Evolutionary conservation across 768 basidiomycete genomes (phyloP), one percentile per base, ranked within the genome.

Genomic region (Leccinum variicolor): DNA sequence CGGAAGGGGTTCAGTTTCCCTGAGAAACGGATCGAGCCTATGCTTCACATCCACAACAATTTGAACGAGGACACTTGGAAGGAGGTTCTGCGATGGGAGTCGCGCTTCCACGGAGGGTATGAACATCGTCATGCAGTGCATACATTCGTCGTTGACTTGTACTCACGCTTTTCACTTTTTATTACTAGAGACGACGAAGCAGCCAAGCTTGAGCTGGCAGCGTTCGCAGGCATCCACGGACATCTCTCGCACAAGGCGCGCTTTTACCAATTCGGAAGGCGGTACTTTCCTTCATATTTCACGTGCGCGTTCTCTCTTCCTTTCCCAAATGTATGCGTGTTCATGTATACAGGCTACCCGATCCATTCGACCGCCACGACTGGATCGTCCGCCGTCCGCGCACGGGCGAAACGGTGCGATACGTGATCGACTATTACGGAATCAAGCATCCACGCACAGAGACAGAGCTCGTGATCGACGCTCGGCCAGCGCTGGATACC

Each of bases 341-440:
- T 33, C 26, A 9, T 17, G 17, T 5, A n/a, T 41, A n/a, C 21
- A 62, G 60, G 15, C 34, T 57, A 17, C 60, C 61, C 3, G 61
- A 53, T 41, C 60, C 54, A 5, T 62, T 62, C 4, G 60, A 62
- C 50, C 55, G 60, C 39, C 60, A 62, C 4, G 61, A 62, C 46
- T 58, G 60, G 61, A 62, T 62, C 19, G 29, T 62, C 28, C 55
- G 55, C 15, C 61, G 54, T 47, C 55, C 55, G 6, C 28, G 52
- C 17, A 41, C 48, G 39, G 52, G 60, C 4, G 39, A 29, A 50
- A 43, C 19, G n/a, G 23, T 26, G 3, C 46, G 59, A 28, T 61
- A 61, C 25, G 59, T 57, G 7, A 62, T 62, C 6, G 61, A 62
- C 50, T 62, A 62, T 23, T 62, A 62, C 4, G 60, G 61, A 10